Evolutionary conservation across 495 filamentous ascomycete genomes (phyloP), one percentile per base, ranked within the genome.

Genomic region (Collariella sp.): DNA sequence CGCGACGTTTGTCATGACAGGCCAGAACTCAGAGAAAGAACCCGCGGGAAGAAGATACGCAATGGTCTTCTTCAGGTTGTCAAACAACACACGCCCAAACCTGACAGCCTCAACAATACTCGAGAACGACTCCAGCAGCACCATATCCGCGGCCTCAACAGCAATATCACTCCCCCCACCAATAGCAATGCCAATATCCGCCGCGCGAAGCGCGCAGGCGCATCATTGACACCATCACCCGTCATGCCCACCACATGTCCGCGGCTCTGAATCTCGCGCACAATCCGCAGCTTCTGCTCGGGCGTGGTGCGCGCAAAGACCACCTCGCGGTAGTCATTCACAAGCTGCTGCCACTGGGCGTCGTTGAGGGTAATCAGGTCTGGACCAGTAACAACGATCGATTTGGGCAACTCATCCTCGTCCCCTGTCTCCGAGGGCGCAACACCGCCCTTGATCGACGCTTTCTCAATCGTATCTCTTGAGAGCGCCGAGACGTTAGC

Each of bases 181-280:
- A 72, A 89, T 85, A 1, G 85, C 85, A 53, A 91, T 89, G 33
- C 87, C 87, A 10, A 89, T 83, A 63, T 91, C 86, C 1, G 87
- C 84, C 24, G 80, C 76, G 42, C 85, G 83, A 19, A 91, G 73
- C 9, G 84, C 84, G 0, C n/a, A n/a, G 87, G 87, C 2, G 85
- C 84, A 57, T 91, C 87, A 56, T 91, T 91, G 39, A 90, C 87
- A n/a, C 87, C 86, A 59, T 91, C 87, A 19, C 87, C 79, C 7
- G 77, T 82, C 73, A 82, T 80, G 13, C 67, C 76, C 15, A 70
- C 86, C 69, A 57, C 70, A 78, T 54, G 85, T 5, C 74, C 72
- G 13, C 79, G 69, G 2, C 68, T 61, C 55, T 84, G 83, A 42
- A 88, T 76, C 52, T 86, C 83, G 22, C 76, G 76, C 13, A 90